A percentile compares a stretch with the other conserved stretches of the same genome.
Evolutionary conservation across 306 rosid species (phyloP).

Genomic region (Echinosophora koreensis): DNA sequence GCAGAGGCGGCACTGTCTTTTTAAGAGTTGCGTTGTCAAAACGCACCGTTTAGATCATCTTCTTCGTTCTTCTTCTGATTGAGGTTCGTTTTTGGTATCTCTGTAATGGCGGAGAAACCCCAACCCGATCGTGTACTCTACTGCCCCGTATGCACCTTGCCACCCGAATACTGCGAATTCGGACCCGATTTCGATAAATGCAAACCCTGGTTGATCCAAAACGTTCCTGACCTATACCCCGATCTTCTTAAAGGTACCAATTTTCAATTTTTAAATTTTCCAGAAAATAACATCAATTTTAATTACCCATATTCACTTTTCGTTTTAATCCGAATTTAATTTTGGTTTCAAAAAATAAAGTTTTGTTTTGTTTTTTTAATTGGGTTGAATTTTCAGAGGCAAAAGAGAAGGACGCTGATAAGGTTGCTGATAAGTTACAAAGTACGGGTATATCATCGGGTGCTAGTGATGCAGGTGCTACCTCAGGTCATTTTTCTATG

Average conservation of each 20-base stretch:
- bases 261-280: not conserved
- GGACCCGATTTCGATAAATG: conserved; percentile 97
- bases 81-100: conserved; percentile 23
- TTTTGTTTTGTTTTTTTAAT: not conserved
- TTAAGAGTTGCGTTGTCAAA: conserved; percentile 30
- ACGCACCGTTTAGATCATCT: conserved; percentile 54
- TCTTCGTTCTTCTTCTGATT: not conserved
- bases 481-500: conserved; percentile 68
- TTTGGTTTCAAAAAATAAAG: not conserved
- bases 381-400: conserved; percentile 56
- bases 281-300: not conserved
- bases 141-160: conserved; percentile 77
- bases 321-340: not conserved
- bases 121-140: conserved; percentile 83
- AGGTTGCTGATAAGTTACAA: conserved; percentile 75
- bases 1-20: not conserved
- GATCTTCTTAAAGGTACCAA: conserved; percentile 77
- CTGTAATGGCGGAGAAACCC: conserved; percentile 87
- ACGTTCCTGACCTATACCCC: conserved; percentile 85
- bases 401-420: conserved; percentile 70
- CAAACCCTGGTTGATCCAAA: conserved; percentile 98
- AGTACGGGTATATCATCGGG: conserved; percentile 69
- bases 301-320: not conserved
- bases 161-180: conserved; percentile 95
- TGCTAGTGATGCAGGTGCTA: conserved; percentile 75